These are phyloP conservation scores for Ophiostoma ulmi DNA, from an alignment of 2,329 filamentous ascomycete genomes.

Conservation along the genomic window DNA sequence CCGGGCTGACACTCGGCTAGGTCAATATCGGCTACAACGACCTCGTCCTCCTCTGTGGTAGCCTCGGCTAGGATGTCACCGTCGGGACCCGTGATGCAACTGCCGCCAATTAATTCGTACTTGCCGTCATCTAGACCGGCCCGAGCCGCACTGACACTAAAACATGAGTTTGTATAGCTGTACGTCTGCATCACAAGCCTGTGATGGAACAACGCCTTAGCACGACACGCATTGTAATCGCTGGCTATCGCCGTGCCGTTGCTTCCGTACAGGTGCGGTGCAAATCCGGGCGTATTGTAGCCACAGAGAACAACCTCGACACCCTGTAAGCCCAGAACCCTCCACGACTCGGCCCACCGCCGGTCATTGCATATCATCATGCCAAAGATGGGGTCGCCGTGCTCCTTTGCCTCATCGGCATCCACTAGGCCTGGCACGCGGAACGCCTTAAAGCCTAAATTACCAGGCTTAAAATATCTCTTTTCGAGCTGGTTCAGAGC, in stretches of 20 bases:
- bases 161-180: constrained; percentile 49
- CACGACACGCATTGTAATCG: constrained; percentile 39
- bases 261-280: constrained; percentile 44
- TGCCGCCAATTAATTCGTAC: constrained; percentile 42
- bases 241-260: constrained; percentile 45
- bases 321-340: constrained; percentile 46
- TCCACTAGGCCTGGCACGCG: constrained; percentile 45
- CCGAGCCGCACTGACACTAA: constrained; percentile 44
- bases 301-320: constrained; percentile 43
- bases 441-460: constrained; percentile 51
- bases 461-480: constrained; percentile 48
- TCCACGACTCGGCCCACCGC: constrained; percentile 49
- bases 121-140: constrained; percentile 47
- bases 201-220: constrained; percentile 46
- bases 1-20: constrained; percentile 26
- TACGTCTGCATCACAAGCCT: constrained; percentile 46
- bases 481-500: constrained; percentile 51
- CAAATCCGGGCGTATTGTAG: constrained; percentile 47
- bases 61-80: constrained; percentile 47
- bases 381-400: constrained; percentile 49
- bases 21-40: constrained; percentile 26
- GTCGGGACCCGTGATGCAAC: constrained; percentile 39
- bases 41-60: constrained; percentile 45
- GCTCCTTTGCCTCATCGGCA: constrained; percentile 33
- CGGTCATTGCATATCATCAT: constrained; percentile 54